phyloP scores from a whole-genome alignment of 331 rosid genomes.

The Dryas integrifolia region DNA sequence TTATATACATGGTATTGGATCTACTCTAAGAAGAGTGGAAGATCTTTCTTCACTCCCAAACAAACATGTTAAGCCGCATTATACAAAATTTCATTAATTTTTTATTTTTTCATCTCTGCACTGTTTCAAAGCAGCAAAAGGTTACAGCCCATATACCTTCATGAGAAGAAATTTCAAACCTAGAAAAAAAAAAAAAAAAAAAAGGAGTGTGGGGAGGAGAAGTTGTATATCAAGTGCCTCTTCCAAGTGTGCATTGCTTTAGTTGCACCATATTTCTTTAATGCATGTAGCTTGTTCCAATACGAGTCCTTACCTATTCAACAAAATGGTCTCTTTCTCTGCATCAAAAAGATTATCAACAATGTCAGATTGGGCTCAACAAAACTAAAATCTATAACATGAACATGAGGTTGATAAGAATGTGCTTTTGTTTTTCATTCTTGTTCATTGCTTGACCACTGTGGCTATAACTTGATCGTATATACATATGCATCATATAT shows the following conservation, averaged over 20 bases:
- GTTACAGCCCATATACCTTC: neutral
- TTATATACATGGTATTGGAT: conserved; percentile 6
- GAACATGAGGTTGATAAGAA: neutral
- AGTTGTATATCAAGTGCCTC: conserved; percentile 5
- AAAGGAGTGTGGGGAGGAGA: neutral
- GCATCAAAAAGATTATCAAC: conserved; percentile 5
- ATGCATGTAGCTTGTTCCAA: neutral
- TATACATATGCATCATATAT: neutral
- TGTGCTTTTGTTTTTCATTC: neutral
- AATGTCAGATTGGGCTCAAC: conserved; percentile 1
- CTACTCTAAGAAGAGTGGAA: neutral
- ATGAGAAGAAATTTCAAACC: neutral
- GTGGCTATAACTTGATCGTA: neutral
- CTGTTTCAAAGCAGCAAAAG: conserved; percentile 12
- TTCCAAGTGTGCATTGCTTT: conserved; percentile 3
- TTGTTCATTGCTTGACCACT: neutral
- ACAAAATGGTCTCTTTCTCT: conserved; percentile 32
- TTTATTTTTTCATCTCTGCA: conserved; percentile 4
- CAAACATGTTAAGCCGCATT: conserved; percentile 3
- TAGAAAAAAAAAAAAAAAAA: neutral
- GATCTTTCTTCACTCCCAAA: neutral
- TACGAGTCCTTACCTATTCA: conserved; percentile 7
- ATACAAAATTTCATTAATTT: conserved; percentile 12
- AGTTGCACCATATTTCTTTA: neutral
- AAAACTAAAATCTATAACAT: neutral